These are phyloP conservation scores for Boletus sp. DNA, from an alignment of 768 basidiomycete genomes.

Conservation along the genomic window DNA sequence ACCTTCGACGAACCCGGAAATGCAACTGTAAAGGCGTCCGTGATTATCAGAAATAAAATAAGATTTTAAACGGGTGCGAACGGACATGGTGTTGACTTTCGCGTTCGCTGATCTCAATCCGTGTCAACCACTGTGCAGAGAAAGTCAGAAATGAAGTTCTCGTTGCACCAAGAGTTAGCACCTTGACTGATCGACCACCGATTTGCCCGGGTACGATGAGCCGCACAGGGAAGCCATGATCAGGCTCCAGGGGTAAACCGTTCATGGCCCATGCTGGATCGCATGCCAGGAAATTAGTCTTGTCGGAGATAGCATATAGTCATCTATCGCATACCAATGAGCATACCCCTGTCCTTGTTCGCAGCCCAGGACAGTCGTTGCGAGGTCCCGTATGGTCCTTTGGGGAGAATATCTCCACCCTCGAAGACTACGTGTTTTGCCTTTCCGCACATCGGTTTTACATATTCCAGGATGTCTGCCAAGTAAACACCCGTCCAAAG, in stretches of 20 bases:
- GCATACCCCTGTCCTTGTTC: slow-evolving; percentile 47
- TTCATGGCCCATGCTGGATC: slow-evolving; percentile 55
- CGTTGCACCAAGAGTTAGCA: not conserved
- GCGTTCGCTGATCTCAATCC: slow-evolving; percentile 48
- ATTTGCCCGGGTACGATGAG: slow-evolving; percentile 62
- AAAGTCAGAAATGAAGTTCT: no score
- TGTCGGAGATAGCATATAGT: no score
- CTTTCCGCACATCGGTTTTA: slow-evolving; percentile 35
- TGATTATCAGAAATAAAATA: not conserved
- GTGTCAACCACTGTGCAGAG: slow-evolving; percentile 48
- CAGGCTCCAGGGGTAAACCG: slow-evolving; percentile 54
- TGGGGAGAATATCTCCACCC: slow-evolving; percentile 53
- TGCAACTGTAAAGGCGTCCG: slow-evolving; percentile 28
- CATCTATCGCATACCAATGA: slow-evolving; percentile 33
- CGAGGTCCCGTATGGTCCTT: slow-evolving; percentile 60
- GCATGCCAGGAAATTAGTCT: not conserved
- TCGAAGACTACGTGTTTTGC: slow-evolving; percentile 59
- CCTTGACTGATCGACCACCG: slow-evolving; percentile 54
- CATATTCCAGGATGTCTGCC: slow-evolving; percentile 49
- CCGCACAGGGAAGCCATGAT: slow-evolving; percentile 68
- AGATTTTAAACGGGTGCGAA: not conserved
- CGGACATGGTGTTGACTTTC: slow-evolving; percentile 54
- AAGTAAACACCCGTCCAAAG: slow-evolving; percentile 61
- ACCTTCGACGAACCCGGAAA: slow-evolving; percentile 28
- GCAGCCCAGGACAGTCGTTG: slow-evolving; percentile 46